phyloP scores from a whole-genome alignment of 2,329 filamentous ascomycete species.

The Colletotrichum truncatum region DNA sequence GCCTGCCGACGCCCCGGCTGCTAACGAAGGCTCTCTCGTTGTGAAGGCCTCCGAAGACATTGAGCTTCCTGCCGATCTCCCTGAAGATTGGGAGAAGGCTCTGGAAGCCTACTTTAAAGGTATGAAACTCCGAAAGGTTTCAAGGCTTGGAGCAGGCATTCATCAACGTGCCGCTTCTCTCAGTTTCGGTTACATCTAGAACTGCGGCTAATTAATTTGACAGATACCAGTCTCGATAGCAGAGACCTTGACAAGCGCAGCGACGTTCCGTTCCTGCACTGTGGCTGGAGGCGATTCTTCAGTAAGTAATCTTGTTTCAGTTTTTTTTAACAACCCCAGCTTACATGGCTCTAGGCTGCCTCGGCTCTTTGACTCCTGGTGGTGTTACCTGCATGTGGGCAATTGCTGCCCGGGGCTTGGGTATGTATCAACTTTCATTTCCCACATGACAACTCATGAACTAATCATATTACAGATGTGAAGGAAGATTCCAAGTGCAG shows the following conservation, averaged over 20 bases:
- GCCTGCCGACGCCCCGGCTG: not conserved
- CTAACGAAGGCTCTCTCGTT: not conserved
- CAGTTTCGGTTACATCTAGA: too few species aligned
- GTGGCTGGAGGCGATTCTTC: slow-evolving; percentile 6
- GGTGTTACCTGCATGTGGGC: slow-evolving; percentile 17
- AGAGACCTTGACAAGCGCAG: slow-evolving; percentile 7
- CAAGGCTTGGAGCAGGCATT: too few species aligned
- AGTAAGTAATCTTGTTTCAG: not conserved
- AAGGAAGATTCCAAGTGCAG: slow-evolving; percentile 14
- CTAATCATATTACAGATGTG: not conserved
- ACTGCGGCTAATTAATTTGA: not conserved
- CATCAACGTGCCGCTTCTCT: too few species aligned
- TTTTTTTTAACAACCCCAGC: not conserved
- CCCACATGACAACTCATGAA: accelerated
- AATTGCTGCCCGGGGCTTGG: slow-evolving; percentile 1
- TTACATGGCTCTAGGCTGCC: not conserved
- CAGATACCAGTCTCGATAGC: not conserved
- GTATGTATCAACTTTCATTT: not conserved
- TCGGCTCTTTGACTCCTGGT: slow-evolving; percentile 2
- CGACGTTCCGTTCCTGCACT: slow-evolving; percentile 9
- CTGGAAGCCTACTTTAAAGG: slow-evolving; percentile 8
- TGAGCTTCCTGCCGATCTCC: slow-evolving; percentile 3
- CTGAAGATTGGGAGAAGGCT: slow-evolving; percentile 1
- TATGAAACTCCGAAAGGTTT: not conserved
- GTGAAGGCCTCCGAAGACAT: not conserved